Base-by-base conservation (phyloP, 2,329 filamentous ascomycete genomes). In the Coniochaeta hoffmannii region DNA sequence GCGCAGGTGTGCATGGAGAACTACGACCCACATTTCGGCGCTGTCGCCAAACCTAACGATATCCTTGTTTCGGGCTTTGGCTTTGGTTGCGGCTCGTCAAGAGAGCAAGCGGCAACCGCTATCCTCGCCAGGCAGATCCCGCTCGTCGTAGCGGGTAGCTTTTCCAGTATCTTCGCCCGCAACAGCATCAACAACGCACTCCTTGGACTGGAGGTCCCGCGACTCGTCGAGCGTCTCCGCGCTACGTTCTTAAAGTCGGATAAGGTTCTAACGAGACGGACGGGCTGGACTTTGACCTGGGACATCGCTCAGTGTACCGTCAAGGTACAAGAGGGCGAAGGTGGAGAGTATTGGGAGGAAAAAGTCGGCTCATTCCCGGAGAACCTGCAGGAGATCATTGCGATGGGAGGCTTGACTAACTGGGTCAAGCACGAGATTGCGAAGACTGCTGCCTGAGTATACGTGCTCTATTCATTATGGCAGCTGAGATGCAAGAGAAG, bases 1-100 rank as follows among this genome's bases (percentile, higher is more conserved):
- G 90, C 90, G 0, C 76, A 88, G 61, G 91, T 92, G 0, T 92
- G 88, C 71, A 97, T 97, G 91, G 81, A 88, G 68, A 97, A 97
- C 77, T 97, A 96, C 73, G 93, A 97, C 67, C 73, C 80, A 0
- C 68, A 76, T 0, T 97, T 97, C 68, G 70, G 77, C 69, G 2
- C 72, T 1, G 76, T 86, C 34, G 86, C 88, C 49, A 80, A 80
- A 60, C 67, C 81, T 0, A 85, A 83, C 51, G 92, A 97, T 64
- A 89, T 97, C 55, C 80, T 97, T 1, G 91, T 97, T 0, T 74
- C 49, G 26, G 91, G 91, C 31, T 94, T 86, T 76, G 96, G 95
- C 75, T 96, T 46, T 11, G 41, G 41, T 2, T 28, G 22, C 61
- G 91, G 91, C 17, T 83, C 77, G 56, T 90, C 85, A 1, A 77